Percentiles rank a stretch among this genome's conserved stretches.
Evolutionary conservation across 495 filamentous ascomycete genomes (phyloP).

Genomic region (Parmelia sp.): DNA sequence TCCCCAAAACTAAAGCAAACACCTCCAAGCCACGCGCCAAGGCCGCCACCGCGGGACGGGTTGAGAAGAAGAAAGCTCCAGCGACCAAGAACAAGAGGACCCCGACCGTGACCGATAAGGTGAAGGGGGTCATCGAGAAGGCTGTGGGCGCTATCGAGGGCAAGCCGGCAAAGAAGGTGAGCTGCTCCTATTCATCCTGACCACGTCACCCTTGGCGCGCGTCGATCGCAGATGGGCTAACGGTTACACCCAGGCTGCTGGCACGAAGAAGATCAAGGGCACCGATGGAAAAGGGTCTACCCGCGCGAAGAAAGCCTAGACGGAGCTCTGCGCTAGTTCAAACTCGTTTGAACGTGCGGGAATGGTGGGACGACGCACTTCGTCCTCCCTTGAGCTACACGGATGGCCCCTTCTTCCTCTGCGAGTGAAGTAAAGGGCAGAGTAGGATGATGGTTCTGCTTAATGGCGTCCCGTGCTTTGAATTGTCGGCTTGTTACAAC

Average conservation of each 20-base stretch:
- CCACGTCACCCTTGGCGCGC: neutral
- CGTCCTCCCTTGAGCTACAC: neutral
- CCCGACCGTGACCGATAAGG: slow-evolving; percentile 24
- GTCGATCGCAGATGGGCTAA: neutral
- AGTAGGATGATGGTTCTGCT: neutral
- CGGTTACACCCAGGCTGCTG: slow-evolving; percentile 28
- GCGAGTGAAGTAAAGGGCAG: neutral
- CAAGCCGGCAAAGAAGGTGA: slow-evolving; percentile 29
- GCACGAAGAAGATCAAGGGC: slow-evolving; percentile 35
- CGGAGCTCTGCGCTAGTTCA: neutral
- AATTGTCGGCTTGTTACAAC: neutral
- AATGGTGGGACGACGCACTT: neutral
- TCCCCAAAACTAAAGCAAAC: slow-evolving; percentile 23
- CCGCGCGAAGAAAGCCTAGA: slow-evolving; percentile 21
- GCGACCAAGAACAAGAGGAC: slow-evolving; percentile 21
- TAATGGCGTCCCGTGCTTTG: neutral
- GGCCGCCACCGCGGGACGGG: slow-evolving; percentile 18
- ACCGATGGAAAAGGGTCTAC: slow-evolving; percentile 28
- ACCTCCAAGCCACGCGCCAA: slow-evolving; percentile 26
- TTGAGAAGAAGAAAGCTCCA: slow-evolving; percentile 19
- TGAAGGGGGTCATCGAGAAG: slow-evolving; percentile 25
- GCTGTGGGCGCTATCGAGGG: slow-evolving; percentile 21
- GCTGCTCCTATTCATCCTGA: neutral
- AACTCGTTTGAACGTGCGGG: neutral
- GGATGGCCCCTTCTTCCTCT: neutral